Percentiles rank a stretch among this genome's conserved stretches.
Evolutionary conservation across 2,329 filamentous ascomycete genomes (phyloP).

Genomic region (Hypoxylon sp.): DNA sequence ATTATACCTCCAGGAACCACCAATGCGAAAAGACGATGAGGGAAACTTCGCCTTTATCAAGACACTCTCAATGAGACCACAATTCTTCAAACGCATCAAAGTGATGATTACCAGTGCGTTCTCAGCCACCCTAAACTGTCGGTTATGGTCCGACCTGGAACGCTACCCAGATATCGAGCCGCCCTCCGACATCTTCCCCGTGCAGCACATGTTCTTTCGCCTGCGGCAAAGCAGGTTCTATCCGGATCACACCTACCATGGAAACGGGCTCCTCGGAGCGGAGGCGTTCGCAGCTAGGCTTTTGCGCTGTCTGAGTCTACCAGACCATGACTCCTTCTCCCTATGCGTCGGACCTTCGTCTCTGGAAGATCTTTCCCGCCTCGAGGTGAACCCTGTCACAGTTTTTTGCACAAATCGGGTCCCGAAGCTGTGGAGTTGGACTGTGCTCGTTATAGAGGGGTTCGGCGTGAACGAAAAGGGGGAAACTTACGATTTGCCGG

Average conservation of each 20-base stretch:
- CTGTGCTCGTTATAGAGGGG: neutral
- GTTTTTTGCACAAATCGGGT: neutral
- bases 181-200: neutral
- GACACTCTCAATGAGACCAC: neutral
- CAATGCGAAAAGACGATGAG: neutral
- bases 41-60: neutral
- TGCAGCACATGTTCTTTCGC: neutral
- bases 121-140: neutral
- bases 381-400: neutral
- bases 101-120: neutral
- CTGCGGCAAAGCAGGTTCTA: too few species aligned
- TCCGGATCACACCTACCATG: neutral
- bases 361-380: neutral
- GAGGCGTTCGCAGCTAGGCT: constrained; percentile 5
- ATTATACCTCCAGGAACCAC: neutral
- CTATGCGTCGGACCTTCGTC: constrained; percentile 2
- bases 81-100: neutral
- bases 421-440: neutral
- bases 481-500: neutral
- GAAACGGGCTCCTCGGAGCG: neutral
- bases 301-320: neutral
- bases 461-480: neutral
- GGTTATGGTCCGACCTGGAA: neutral
- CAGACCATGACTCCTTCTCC: too few species aligned
- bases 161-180: neutral